Evolutionary conservation across 345 rosid species (phyloP).

Genomic region (Lumnitzera littorea): DNA sequence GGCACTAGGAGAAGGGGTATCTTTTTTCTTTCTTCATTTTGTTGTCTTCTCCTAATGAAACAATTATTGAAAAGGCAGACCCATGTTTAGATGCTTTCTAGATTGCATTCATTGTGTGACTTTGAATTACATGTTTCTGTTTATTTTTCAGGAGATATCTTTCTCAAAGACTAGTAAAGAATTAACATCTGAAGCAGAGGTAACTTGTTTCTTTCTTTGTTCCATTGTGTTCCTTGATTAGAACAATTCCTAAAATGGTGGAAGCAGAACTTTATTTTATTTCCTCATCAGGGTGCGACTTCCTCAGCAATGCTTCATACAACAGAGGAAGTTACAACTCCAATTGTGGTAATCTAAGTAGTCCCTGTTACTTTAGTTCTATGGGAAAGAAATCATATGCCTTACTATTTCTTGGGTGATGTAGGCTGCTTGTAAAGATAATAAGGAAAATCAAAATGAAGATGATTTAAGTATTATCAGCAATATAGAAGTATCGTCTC

Average conservation of each 20-base stretch:
- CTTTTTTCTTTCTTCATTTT: not conserved
- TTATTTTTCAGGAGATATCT: constrained; percentile 22
- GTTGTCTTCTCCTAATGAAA: not conserved
- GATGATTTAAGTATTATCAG: constrained; percentile 11
- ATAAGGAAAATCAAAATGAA: constrained; percentile 15
- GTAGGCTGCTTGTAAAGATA: constrained; percentile 14
- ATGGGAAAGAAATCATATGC: not conserved
- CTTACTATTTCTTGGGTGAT: not conserved
- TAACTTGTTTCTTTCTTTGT: constrained; percentile 3
- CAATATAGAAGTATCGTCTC: constrained; percentile 11
- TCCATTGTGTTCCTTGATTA: not conserved
- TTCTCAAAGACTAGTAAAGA: constrained; percentile 5
- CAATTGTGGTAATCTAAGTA: constrained; percentile 1
- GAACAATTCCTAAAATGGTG: not conserved
- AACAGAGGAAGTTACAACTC: not conserved
- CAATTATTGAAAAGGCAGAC: too few species aligned
- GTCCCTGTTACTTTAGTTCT: not conserved
- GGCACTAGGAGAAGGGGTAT: constrained; percentile 26
- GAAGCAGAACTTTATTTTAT: too few species aligned
- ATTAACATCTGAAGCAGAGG: constrained; percentile 10
- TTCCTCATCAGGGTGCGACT: too few species aligned
- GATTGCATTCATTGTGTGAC: too few species aligned
- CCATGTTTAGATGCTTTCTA: too few species aligned
- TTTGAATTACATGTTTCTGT: not conserved
- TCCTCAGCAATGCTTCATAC: too few species aligned